phyloP scores from a whole-genome alignment of 768 basidiomycete species.

The Tylopilus balloui region DNA sequence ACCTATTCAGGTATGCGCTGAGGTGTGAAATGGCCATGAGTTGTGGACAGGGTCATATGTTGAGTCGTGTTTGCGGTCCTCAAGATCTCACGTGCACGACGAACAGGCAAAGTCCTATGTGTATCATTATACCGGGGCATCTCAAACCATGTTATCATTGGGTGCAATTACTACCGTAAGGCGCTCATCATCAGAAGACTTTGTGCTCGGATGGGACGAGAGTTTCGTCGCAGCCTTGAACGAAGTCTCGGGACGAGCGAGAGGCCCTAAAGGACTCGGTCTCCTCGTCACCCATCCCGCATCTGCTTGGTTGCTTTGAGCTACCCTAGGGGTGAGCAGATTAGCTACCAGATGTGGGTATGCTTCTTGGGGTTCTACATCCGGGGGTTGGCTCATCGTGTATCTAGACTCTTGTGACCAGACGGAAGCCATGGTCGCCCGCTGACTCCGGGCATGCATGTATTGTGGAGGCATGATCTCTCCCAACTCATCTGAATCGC shows the following conservation, averaged over 20 bases:
- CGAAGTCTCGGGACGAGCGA: background rate
- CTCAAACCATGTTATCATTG: constrained; percentile 8
- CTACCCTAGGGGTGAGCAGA: background rate
- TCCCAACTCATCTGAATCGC: constrained; percentile 3
- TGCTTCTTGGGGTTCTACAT: constrained; percentile 6
- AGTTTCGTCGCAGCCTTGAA: background rate
- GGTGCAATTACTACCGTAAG: background rate
- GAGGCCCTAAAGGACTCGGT: background rate
- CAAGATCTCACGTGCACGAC: background rate
- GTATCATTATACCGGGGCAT: background rate
- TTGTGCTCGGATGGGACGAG: constrained; percentile 1
- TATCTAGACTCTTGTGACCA: constrained; percentile 40
- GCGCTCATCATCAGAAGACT: background rate
- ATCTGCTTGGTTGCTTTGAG: background rate
- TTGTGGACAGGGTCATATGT: background rate
- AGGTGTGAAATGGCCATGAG: constrained; percentile 27
- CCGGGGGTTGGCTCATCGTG: constrained; percentile 30
- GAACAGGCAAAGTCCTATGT: background rate
- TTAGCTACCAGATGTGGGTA: background rate
- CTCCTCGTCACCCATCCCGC: background rate
- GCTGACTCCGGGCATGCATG: constrained; percentile 4
- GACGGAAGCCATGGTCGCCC: constrained; percentile 15
- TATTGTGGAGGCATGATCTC: background rate
- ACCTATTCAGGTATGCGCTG: constrained; percentile 35
- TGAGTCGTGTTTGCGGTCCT: background rate